Evolutionary conservation across 2,329 filamentous ascomycete genomes (phyloP), one percentile per base, ranked within the genome.

Genomic region (Penicillium sp.): DNA sequence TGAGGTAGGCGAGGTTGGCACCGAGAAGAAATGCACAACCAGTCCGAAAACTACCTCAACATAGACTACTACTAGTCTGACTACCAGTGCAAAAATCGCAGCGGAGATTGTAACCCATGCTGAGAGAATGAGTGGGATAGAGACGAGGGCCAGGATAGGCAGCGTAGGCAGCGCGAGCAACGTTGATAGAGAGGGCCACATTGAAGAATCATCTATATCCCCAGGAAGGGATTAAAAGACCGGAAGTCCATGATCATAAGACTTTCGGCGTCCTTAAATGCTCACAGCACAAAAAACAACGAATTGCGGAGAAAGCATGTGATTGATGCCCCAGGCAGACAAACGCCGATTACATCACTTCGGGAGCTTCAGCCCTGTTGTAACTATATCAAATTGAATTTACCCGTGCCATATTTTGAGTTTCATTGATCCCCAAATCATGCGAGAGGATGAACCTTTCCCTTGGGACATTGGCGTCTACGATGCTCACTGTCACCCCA

Each of bases 401-500:
- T 19, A 17, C 7, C 8, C 3, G 11, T 14, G 10, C 10, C 8
- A 4, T 26, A 11, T 10, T 38, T 3, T 41, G 7, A 5, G 28
- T 28, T 5, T 3, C 8, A 37, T 47, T 47, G 22, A 45, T 16
- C 3, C 9, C n/a, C 19, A 17, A 17, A 42, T 35, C 0, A 54
- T 54, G 51, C 28, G 30, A 16, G 36, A 51, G 25, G 25, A 25
- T 4, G 31, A 58, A 11, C 45, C 65, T 25, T 84, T 87, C 22
- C 84, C 84, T n/a, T 87, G 84, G 84, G 75, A 84, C 40, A 64
- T 87, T 28, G 84, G 84, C 19, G 77, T 87, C 44, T 85, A 80
- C 60, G 85, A 88, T 67, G 84, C 84, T 30, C 85, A 88, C 68
- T 88, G 85, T 62, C 85, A 88, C 66, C 85, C 85, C 8, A 88